Evolutionary conservation across 495 filamentous ascomycete genomes (phyloP).

Genomic region (Xylaria intraflava): DNA sequence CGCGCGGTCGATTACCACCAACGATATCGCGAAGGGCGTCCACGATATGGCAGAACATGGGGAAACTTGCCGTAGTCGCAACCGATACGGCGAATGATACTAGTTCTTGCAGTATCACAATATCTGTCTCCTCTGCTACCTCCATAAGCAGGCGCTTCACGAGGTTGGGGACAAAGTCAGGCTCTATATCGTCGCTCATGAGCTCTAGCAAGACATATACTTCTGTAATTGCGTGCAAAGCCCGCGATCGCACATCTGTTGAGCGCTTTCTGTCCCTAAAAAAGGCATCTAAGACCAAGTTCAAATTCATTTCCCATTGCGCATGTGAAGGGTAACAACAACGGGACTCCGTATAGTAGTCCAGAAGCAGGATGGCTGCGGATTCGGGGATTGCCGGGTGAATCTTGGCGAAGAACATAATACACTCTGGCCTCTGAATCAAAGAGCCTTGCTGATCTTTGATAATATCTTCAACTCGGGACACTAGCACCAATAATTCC

Average conservation of each 20-base stretch:
- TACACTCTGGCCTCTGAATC: constrained; percentile 53
- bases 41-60: constrained; percentile 48
- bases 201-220: constrained; percentile 56
- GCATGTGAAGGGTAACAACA: constrained; percentile 66
- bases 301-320: constrained; percentile 60
- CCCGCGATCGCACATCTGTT: constrained; percentile 59
- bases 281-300: constrained; percentile 56
- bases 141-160: constrained; percentile 41
- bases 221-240: constrained; percentile 62
- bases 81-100: constrained; percentile 45
- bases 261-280: constrained; percentile 57
- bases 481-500: constrained; percentile 31
- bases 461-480: constrained; percentile 39
- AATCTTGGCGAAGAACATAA: constrained; percentile 62
- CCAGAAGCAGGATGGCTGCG: constrained; percentile 50
- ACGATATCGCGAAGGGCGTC: constrained; percentile 41
- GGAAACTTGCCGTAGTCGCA: constrained; percentile 38
- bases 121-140: constrained; percentile 50
- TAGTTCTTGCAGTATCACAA: constrained; percentile 43
- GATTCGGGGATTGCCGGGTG: constrained; percentile 52
- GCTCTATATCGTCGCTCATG: constrained; percentile 45
- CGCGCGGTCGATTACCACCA: constrained; percentile 25
- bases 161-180: constrained; percentile 35
- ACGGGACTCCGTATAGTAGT: constrained; percentile 52
- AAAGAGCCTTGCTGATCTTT: constrained; percentile 15